Evolutionary conservation across 257 asterid species (phyloP).

Genomic region (Phtheirospermum japonicum): DNA sequence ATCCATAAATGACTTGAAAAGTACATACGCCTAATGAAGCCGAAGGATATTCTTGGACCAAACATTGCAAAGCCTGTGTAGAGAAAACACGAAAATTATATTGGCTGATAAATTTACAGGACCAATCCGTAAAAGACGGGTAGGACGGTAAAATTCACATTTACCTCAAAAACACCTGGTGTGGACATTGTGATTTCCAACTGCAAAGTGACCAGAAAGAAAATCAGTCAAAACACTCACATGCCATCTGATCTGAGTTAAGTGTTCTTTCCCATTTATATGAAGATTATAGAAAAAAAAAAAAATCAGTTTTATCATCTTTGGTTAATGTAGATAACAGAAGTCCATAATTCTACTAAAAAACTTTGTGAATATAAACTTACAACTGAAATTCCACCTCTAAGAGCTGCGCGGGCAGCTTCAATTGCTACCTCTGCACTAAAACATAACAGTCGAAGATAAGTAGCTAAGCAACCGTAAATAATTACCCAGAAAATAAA

Average conservation of each 20-base stretch:
- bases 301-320: background rate
- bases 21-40: conserved; percentile 65
- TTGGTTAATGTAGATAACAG: background rate
- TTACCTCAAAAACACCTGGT: conserved; percentile 79
- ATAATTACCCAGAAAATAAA: background rate
- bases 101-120: conserved; percentile 4
- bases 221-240: background rate
- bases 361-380: conserved; percentile 29
- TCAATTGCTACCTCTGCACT: conserved; percentile 77
- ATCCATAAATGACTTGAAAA: conserved; percentile 7
- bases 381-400: conserved; percentile 71
- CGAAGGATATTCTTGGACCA: conserved; percentile 62
- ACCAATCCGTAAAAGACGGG: conserved; percentile 8
- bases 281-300: background rate
- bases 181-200: conserved; percentile 72
- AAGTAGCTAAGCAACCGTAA: conserved; percentile 9
- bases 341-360: background rate
- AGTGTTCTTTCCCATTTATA: too few relatives aligned
- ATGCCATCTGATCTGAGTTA: background rate
- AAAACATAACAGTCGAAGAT: conserved; percentile 28
- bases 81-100: background rate
- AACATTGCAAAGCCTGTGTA: conserved; percentile 50
- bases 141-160: background rate
- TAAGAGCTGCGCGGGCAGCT: conserved; percentile 78
- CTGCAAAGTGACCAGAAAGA: conserved; percentile 38